Percentiles rank a stretch among this genome's conserved stretches.
Evolutionary conservation across 306 rosid species (phyloP).

Genomic region (Glycine soja): DNA sequence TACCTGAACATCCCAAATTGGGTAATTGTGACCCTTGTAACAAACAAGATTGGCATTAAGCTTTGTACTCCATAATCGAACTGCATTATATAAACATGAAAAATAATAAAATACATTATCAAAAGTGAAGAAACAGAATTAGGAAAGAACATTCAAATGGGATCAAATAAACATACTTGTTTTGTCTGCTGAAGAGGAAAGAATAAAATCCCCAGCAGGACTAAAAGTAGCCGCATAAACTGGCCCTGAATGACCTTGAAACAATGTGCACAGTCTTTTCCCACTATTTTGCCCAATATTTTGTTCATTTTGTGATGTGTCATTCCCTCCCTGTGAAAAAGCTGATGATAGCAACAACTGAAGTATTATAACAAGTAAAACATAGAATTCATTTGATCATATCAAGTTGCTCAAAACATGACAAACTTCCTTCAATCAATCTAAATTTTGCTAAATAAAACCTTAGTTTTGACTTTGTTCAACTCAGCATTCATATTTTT

Average conservation of each 20-base stretch:
- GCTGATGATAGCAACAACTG: slow-evolving; percentile 54
- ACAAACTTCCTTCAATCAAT: slow-evolving; percentile 20
- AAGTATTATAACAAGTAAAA: slow-evolving; percentile 1
- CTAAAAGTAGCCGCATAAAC: slow-evolving; percentile 74
- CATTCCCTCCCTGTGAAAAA: slow-evolving; percentile 66
- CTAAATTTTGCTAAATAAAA: slow-evolving; percentile 5
- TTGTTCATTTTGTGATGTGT: slow-evolving; percentile 59
- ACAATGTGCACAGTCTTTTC: slow-evolving; percentile 63
- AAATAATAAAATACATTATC: background rate
- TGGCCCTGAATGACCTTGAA: slow-evolving; percentile 91
- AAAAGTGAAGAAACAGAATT: slow-evolving; percentile 20
- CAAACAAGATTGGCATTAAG: slow-evolving; percentile 82
- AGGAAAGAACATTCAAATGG: slow-evolving; percentile 25
- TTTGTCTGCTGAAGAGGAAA: slow-evolving; percentile 81
- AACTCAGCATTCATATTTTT: slow-evolving; percentile 1
- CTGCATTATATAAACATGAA: slow-evolving; percentile 49
- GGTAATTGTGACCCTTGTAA: slow-evolving; percentile 91
- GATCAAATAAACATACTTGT: slow-evolving; percentile 59
- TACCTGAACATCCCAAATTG: slow-evolving; percentile 92
- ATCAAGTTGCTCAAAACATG: background rate
- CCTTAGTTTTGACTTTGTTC: slow-evolving; percentile 19
- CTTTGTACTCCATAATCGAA: slow-evolving; percentile 78
- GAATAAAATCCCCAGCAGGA: slow-evolving; percentile 77
- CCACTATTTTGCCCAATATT: slow-evolving; percentile 57
- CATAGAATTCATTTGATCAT: slow-evolving; percentile 12